These are phyloP conservation scores for Gnetum montanum DNA, from an alignment of 75 land plant genomes.

Conservation along the genomic window DNA sequence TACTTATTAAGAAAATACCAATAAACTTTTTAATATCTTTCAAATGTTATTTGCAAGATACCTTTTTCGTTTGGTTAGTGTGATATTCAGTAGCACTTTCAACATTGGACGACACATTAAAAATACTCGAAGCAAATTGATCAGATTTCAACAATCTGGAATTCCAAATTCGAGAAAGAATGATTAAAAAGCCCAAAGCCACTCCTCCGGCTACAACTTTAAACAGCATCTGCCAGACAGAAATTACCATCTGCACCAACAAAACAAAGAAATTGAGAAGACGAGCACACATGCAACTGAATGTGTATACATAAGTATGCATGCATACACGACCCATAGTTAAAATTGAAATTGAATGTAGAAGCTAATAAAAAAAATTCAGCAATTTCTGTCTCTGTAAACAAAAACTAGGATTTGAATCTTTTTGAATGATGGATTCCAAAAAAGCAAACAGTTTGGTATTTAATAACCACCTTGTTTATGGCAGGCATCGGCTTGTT, in stretches of 20 bases:
- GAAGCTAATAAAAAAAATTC: not conserved
- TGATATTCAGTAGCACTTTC: not conserved
- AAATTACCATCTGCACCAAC: conserved; percentile 1
- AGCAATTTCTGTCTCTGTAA: not conserved
- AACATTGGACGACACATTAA: not conserved
- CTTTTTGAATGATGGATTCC: not conserved
- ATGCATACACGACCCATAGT: not conserved
- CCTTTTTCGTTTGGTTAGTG: not conserved
- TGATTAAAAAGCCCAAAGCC: conserved; percentile 19
- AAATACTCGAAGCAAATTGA: conserved; percentile 1
- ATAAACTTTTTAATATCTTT: too few species aligned
- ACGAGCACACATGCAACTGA: not conserved
- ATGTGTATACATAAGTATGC: not conserved
- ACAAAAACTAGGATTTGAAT: not conserved
- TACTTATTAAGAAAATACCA: too few species aligned
- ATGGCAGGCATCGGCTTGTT: conserved; percentile 17
- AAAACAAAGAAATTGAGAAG: not conserved
- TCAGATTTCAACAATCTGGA: conserved; percentile 11
- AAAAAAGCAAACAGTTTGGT: not conserved
- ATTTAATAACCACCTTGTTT: conserved; percentile 54
- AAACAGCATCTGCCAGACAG: conserved; percentile 14
- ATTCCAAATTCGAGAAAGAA: conserved; percentile 19
- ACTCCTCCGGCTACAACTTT: conserved; percentile 27
- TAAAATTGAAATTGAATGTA: not conserved
- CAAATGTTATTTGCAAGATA: too few species aligned